A percentile compares a stretch with the other conserved stretches of the same genome.
These are phyloP conservation scores for Sclerotinia nivalis DNA, from an alignment of 2,329 filamentous ascomycete species.

Conservation along the genomic window DNA sequence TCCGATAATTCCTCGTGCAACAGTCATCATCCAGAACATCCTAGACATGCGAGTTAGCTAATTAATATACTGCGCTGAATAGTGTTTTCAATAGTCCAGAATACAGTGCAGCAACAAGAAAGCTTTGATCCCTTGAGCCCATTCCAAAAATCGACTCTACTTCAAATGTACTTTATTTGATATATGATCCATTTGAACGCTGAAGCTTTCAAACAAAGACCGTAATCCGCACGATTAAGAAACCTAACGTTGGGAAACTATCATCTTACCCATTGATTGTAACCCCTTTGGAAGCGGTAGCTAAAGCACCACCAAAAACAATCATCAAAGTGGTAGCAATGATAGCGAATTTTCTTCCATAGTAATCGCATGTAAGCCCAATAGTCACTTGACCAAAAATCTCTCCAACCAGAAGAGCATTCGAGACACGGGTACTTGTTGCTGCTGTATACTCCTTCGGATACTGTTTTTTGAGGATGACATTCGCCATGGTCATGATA, in stretches of 20 bases:
- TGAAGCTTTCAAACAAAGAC: too few species aligned
- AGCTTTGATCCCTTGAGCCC: too few species aligned
- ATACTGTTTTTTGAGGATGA: conserved; percentile 39
- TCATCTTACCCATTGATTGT: conserved; percentile 43
- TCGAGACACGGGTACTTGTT: conserved; percentile 46
- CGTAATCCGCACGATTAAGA: too few species aligned
- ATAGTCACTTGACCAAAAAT: conserved; percentile 47
- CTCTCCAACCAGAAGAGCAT: conserved; percentile 46
- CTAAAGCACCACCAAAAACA: conserved; percentile 48
- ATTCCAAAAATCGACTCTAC: too few species aligned
- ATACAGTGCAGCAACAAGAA: neutral
- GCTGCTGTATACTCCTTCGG: conserved; percentile 29
- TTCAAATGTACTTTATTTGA: too few species aligned
- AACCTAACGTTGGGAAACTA: too few species aligned
- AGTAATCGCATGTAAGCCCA: conserved; percentile 48
- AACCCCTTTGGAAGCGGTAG: conserved; percentile 47
- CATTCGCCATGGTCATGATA: conserved; percentile 43
- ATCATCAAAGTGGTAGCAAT: conserved; percentile 49
- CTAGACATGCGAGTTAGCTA: conserved; percentile 27
- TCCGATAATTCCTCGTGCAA: conserved; percentile 50
- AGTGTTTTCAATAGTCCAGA: neutral
- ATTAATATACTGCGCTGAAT: neutral
- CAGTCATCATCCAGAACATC: conserved; percentile 56
- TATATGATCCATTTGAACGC: too few species aligned
- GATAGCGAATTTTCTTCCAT: conserved; percentile 50